A percentile compares a stretch with the other conserved stretches of the same genome.
These are phyloP conservation scores for Akanthomyces uredinophilus DNA, from an alignment of 2,329 filamentous ascomycete genomes.

Conservation along the genomic window DNA sequence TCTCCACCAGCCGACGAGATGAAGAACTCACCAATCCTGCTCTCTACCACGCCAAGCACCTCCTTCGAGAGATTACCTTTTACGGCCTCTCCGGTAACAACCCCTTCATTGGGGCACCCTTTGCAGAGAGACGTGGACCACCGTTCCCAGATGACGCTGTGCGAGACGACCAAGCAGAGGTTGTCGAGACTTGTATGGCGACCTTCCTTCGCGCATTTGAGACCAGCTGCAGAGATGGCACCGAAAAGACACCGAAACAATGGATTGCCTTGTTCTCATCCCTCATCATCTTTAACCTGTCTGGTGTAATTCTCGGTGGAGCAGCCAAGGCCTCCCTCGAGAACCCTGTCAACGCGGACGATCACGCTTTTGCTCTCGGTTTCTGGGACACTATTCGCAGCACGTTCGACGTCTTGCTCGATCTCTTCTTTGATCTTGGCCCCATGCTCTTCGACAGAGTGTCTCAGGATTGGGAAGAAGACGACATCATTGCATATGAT, in stretches of 20 bases:
- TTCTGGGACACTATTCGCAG: slow-evolving; percentile 4
- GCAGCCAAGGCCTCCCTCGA: slow-evolving; percentile 21
- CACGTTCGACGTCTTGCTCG: not conserved
- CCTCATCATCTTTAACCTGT: slow-evolving; percentile 54
- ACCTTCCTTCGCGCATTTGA: slow-evolving; percentile 52
- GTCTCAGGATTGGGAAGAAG: slow-evolving; percentile 6
- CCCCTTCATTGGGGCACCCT: slow-evolving; percentile 33
- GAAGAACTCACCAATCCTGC: slow-evolving; percentile 47
- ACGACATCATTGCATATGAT: slow-evolving; percentile 2
- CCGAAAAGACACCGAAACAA: slow-evolving; percentile 36
- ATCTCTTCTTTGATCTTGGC: not conserved
- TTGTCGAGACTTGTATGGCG: slow-evolving; percentile 45
- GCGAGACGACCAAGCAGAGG: slow-evolving; percentile 40
- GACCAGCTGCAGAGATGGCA: slow-evolving; percentile 29
- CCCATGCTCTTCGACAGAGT: slow-evolving; percentile 8
- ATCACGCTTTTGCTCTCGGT: slow-evolving; percentile 2
- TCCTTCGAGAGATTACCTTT: slow-evolving; percentile 50
- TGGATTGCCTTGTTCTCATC: slow-evolving; percentile 51
- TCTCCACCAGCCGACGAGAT: slow-evolving; percentile 43
- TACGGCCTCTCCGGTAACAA: slow-evolving; percentile 48
- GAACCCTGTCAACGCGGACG: slow-evolving; percentile 2
- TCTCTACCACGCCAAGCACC: slow-evolving; percentile 49
- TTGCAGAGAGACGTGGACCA: slow-evolving; percentile 14
- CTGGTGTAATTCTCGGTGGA: slow-evolving; percentile 47
- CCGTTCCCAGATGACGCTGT: slow-evolving; percentile 38